These are phyloP conservation scores for Scutellaria galericulata DNA, from an alignment of 257 asterid genomes.

Conservation along the genomic window DNA sequence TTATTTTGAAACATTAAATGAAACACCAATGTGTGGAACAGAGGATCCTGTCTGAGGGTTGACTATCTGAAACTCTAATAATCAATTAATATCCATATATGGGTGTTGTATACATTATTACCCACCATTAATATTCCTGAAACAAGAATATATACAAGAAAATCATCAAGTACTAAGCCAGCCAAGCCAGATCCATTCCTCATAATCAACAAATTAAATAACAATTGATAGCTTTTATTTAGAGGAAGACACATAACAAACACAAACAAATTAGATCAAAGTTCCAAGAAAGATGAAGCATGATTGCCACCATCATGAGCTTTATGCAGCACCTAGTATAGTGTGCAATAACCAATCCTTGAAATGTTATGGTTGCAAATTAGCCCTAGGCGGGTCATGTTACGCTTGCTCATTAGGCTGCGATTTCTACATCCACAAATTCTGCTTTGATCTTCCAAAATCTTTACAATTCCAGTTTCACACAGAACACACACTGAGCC, in stretches of 20 bases:
- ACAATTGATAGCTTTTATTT: background rate
- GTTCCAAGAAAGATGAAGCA: background rate
- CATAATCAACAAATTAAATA: no score
- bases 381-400: constrained; percentile 29
- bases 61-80: no score
- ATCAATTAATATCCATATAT: no score
- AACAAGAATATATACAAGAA: no score
- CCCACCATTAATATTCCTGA: no score
- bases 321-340: background rate
- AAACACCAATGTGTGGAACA: no score
- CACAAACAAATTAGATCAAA: background rate
- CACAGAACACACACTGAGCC: background rate
- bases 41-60: no score
- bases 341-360: background rate
- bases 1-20: no score
- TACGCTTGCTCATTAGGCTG: constrained; percentile 45
- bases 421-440: constrained; percentile 47
- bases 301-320: background rate
- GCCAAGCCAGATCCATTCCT: no score
- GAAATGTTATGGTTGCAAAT: constrained; percentile 49
- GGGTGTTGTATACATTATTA: no score
- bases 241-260: background rate
- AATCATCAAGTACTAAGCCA: no score
- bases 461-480: background rate
- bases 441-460: constrained; percentile 46